Conservation (phyloP, 805 yeast species). For the Hanseniaspora taiwanica region DNA sequence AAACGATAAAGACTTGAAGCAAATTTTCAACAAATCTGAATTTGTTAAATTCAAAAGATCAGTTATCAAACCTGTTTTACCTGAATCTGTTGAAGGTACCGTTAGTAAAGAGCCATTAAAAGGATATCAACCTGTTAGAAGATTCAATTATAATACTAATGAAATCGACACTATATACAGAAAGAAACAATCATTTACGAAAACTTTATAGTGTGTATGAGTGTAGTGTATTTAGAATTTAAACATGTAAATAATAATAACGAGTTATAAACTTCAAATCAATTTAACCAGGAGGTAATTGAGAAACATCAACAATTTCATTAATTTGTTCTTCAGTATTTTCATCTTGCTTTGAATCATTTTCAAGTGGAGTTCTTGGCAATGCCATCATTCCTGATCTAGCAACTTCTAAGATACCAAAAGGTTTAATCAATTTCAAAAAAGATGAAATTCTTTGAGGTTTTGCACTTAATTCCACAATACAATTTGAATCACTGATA, state of each 20-base stretch:
- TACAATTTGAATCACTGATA: constrained; percentile 83
- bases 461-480: constrained; percentile 88
- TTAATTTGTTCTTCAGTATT: constrained; percentile 38
- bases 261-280: too few species aligned
- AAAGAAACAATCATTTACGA: not conserved
- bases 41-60: not conserved
- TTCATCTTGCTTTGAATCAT: constrained; percentile 35
- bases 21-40: not conserved
- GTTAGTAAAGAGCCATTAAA: constrained; percentile 29
- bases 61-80: constrained; percentile 38
- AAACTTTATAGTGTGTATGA: not conserved
- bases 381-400: constrained; percentile 98
- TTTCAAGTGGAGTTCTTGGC: constrained; percentile 83
- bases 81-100: constrained; percentile 31
- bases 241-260: not conserved
- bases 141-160: constrained; percentile 47
- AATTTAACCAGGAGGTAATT: constrained; percentile 87
- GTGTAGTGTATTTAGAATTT: not conserved
- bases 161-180: constrained; percentile 26
- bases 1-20: not conserved
- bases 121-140: constrained; percentile 37
- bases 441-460: constrained; percentile 82
- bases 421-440: constrained; percentile 82
- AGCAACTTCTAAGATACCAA: constrained; percentile 91
- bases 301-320: constrained; percentile 74